phyloP scores from a whole-genome alignment of 345 rosid species.

The Carallia pectinifolia region DNA sequence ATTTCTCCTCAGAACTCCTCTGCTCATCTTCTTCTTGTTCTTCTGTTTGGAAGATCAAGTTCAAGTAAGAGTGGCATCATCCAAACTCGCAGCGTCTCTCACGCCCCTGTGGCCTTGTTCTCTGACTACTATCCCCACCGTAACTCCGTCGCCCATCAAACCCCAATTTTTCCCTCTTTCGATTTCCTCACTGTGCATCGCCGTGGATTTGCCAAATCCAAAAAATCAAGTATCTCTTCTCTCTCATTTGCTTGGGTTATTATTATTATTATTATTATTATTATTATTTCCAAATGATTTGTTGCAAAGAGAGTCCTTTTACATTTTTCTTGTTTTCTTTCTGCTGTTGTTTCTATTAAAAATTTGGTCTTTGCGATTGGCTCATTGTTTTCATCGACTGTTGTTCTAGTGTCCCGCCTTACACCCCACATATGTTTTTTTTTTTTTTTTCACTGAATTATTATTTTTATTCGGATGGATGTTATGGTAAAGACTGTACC shows the following conservation, averaged over 20 bases:
- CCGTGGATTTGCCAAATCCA: constrained; percentile 80
- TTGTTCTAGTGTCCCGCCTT: too few relatives aligned
- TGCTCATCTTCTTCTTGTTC: constrained; percentile 21
- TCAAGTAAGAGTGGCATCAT: constrained; percentile 5
- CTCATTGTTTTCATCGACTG: too few relatives aligned
- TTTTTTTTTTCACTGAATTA: too few relatives aligned
- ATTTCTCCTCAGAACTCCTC: constrained; percentile 30
- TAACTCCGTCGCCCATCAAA: constrained; percentile 9
- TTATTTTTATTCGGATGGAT: too few relatives aligned
- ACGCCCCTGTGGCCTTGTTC: constrained; percentile 4
- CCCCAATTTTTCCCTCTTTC: constrained; percentile 18
- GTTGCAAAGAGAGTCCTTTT: not conserved
- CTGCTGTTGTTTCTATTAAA: not conserved
- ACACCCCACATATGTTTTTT: too few relatives aligned
- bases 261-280: too few relatives aligned
- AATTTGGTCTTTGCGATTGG: too few relatives aligned
- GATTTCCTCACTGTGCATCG: constrained; percentile 41
- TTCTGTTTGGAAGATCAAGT: constrained; percentile 11
- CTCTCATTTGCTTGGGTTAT: not conserved
- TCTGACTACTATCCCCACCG: constrained; percentile 19
- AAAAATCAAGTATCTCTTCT: constrained; percentile 58
- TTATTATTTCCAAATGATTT: too few relatives aligned
- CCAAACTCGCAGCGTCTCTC: constrained; percentile 37
- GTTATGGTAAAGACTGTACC: too few relatives aligned
- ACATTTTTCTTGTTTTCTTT: not conserved